A percentile compares a stretch with the other conserved stretches of the same genome.
Conservation (phyloP, 169 alveolate genomes). For the Cryptosporidium muris region DNA sequence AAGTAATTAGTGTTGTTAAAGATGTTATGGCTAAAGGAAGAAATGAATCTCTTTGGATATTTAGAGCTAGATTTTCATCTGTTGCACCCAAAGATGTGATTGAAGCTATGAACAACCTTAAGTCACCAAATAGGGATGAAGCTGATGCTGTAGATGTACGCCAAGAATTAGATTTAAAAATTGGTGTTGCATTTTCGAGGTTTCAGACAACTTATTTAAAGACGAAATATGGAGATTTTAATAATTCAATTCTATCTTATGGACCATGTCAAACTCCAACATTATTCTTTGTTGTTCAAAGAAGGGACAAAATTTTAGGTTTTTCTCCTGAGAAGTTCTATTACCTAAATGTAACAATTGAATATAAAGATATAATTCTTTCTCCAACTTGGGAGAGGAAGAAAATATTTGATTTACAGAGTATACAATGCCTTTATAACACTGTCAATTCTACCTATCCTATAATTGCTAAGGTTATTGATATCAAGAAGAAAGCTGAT, state of each 20-base stretch:
- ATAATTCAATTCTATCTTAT: slow-evolving; percentile 87
- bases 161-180: slow-evolving; percentile 95
- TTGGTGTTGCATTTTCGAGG: slow-evolving; percentile 84
- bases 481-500: slow-evolving; percentile 65
- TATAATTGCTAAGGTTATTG: slow-evolving; percentile 74
- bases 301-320: slow-evolving; percentile 90
- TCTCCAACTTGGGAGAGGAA: slow-evolving; percentile 80
- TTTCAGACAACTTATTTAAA: slow-evolving; percentile 79
- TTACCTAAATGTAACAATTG: slow-evolving; percentile 73
- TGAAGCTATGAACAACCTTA: slow-evolving; percentile 88
- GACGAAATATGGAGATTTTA: slow-evolving; percentile 87
- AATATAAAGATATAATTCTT: slow-evolving; percentile 65
- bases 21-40: slow-evolving; percentile 75
- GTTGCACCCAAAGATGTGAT: slow-evolving; percentile 92
- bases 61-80: slow-evolving; percentile 98
- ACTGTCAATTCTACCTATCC: slow-evolving; percentile 24
- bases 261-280: slow-evolving; percentile 99
- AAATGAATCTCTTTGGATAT: slow-evolving; percentile 75
- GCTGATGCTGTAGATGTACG: slow-evolving; percentile 96
- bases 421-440: slow-evolving; percentile 22
- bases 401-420: slow-evolving; percentile 81
- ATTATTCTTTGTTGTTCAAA: slow-evolving; percentile 92
- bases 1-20: slow-evolving; percentile 86
- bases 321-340: slow-evolving; percentile 91
- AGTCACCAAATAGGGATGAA: slow-evolving; percentile 92